These are phyloP conservation scores for Poa annua DNA, from an alignment of 176 grass and related monocot species.

Conservation along the genomic window DNA sequence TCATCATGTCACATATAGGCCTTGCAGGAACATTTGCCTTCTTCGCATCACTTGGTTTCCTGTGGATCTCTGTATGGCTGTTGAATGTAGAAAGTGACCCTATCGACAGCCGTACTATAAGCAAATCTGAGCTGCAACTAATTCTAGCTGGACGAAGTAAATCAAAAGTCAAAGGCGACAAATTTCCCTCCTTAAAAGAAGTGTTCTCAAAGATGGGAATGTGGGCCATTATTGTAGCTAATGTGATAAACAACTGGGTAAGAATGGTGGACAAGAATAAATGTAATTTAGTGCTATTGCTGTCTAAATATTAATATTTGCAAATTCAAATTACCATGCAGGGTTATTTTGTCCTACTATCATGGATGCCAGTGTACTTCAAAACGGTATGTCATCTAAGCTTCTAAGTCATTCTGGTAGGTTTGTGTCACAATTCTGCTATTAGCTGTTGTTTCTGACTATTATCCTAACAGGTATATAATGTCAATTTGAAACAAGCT, in stretches of 20 bases:
- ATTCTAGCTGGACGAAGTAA: constrained; percentile 77
- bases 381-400: constrained; percentile 70
- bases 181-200: constrained; percentile 64
- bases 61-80: constrained; percentile 76
- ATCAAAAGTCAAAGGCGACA: constrained; percentile 53
- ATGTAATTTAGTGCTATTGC: not conserved
- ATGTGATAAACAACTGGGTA: constrained; percentile 99
- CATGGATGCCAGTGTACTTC: constrained; percentile 98
- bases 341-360: constrained; percentile 95
- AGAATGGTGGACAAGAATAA: constrained; percentile 22
- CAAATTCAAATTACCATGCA: constrained; percentile 46
- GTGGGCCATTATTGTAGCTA: constrained; percentile 82
- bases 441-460: constrained; percentile 29
- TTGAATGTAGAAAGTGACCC: constrained; percentile 81
- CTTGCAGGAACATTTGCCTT: constrained; percentile 72
- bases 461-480: constrained; percentile 70
- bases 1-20: constrained; percentile 83
- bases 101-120: constrained; percentile 69
- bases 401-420: constrained; percentile 14
- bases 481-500: constrained; percentile 96
- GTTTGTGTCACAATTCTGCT: not conserved
- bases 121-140: constrained; percentile 73
- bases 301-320: constrained; percentile 22
- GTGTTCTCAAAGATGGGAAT: constrained; percentile 72
- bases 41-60: constrained; percentile 74